phyloP scores from a whole-genome alignment of 371 early-diverging fungal species.

The Mortierella sp. region DNA sequence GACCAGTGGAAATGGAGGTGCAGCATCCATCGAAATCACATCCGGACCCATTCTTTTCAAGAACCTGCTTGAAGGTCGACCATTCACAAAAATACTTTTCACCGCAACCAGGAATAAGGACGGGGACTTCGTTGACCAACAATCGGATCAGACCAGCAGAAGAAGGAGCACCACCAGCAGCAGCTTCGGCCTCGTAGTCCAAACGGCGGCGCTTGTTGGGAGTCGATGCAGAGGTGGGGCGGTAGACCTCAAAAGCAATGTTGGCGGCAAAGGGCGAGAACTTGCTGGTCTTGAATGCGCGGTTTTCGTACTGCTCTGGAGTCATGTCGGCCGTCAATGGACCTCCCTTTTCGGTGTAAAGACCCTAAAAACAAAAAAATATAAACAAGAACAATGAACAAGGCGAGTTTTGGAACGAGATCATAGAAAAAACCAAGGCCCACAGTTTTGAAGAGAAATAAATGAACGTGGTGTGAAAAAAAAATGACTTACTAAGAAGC shows the following conservation, averaged over 20 bases:
- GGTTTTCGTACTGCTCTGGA: conserved; percentile 2
- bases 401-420: too few relatives aligned
- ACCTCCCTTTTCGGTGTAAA: conserved; percentile 19
- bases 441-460: not conserved
- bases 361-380: conserved; percentile 1
- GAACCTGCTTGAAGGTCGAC: conserved; percentile 15
- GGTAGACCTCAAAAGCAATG: conserved; percentile 34
- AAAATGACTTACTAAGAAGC: conserved; percentile 43
- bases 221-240: not conserved
- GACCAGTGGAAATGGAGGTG: not conserved
- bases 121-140: conserved; percentile 36
- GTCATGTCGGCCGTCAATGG: conserved; percentile 31
- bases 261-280: conserved; percentile 28
- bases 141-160: conserved; percentile 24
- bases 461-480: not conserved
- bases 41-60: conserved; percentile 17
- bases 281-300: conserved; percentile 23
- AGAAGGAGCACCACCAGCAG: not conserved
- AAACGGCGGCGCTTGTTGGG: not conserved
- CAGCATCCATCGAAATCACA: conserved; percentile 36
- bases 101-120: conserved; percentile 22
- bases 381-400: not conserved
- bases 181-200: not conserved
- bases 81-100: conserved; percentile 22
- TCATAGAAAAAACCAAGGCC: not conserved